These are phyloP conservation scores for Erythrophleum fordii DNA, from an alignment of 306 rosid species.

Conservation along the genomic window DNA sequence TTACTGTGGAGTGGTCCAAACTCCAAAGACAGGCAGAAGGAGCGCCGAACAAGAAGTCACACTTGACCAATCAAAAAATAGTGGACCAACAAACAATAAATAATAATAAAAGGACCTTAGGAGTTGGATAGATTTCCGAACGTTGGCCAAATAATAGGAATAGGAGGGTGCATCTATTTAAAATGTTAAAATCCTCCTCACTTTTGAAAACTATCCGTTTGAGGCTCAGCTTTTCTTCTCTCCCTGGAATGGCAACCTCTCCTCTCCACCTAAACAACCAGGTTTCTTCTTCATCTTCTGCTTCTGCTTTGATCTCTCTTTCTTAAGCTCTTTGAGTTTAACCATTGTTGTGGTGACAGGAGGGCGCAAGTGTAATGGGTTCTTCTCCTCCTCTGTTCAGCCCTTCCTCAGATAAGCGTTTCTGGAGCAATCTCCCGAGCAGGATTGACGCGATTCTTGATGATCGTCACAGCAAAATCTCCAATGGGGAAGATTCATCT, in stretches of 20 bases:
- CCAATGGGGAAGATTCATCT: constrained; percentile 30
- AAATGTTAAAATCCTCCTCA: constrained; percentile 15
- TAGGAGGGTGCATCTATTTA: constrained; percentile 29
- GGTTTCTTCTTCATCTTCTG: constrained; percentile 44
- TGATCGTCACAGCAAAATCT: constrained; percentile 36
- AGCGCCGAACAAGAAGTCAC: not conserved
- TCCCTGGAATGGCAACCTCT: constrained; percentile 57
- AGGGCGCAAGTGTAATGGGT: constrained; percentile 39
- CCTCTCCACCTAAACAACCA: constrained; percentile 48
- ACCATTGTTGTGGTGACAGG: constrained; percentile 30
- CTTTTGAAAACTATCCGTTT: constrained; percentile 84
- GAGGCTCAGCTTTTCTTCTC: constrained; percentile 9
- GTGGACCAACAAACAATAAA: not conserved
- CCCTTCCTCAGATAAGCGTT: constrained; percentile 79
- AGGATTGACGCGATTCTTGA: constrained; percentile 59
- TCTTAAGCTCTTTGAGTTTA: not conserved
- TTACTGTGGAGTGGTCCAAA: too few relatives aligned
- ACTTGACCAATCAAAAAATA: not conserved
- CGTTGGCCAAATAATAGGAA: constrained; percentile 42
- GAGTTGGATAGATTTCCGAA: constrained; percentile 43
- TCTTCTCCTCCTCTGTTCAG: constrained; percentile 61
- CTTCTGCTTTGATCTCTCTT: not conserved
- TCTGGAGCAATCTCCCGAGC: constrained; percentile 73
- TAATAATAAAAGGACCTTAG: not conserved
- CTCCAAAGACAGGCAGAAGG: not conserved